These are phyloP conservation scores for Triadica sebifera DNA, from an alignment of 345 rosid genomes.

Conservation along the genomic window DNA sequence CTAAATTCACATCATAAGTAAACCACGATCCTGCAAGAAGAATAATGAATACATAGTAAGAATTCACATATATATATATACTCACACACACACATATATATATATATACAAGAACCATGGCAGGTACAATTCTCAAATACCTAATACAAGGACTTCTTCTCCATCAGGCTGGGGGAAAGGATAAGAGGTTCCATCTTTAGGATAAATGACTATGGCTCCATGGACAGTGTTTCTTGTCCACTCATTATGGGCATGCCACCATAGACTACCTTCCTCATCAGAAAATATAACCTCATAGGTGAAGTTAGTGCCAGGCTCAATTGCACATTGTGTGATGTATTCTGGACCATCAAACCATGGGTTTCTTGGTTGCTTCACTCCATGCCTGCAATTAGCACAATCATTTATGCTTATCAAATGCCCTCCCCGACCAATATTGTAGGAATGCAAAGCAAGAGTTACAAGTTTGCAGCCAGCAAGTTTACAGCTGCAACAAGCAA, in stretches of 20 bases:
- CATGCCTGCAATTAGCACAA: no score
- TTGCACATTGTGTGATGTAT: constrained; percentile 38
- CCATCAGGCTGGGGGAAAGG: background rate
- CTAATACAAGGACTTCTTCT: background rate
- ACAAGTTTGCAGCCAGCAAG: no score
- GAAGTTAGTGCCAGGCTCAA: constrained; percentile 23
- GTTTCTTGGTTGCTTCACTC: constrained; percentile 7
- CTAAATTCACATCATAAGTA: constrained; percentile 28
- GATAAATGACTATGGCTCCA: background rate
- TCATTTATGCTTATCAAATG: no score
- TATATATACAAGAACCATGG: no score
- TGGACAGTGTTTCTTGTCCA: background rate
- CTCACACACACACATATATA: no score
- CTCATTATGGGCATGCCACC: background rate
- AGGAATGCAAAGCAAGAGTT: no score
- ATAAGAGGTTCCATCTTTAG: background rate
- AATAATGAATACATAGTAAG: background rate
- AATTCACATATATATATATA: no score
- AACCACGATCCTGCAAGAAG: constrained; percentile 35
- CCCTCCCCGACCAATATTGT: no score
- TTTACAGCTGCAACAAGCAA: no score
- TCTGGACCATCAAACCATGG: constrained; percentile 44
- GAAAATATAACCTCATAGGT: constrained; percentile 27
- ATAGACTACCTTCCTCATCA: constrained; percentile 23
- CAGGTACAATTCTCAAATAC: background rate